Percentiles rank a stretch among this genome's conserved stretches.
These are phyloP conservation scores for Botrytis deweyae DNA, from an alignment of 2,329 filamentous ascomycete genomes.

Conservation along the genomic window DNA sequence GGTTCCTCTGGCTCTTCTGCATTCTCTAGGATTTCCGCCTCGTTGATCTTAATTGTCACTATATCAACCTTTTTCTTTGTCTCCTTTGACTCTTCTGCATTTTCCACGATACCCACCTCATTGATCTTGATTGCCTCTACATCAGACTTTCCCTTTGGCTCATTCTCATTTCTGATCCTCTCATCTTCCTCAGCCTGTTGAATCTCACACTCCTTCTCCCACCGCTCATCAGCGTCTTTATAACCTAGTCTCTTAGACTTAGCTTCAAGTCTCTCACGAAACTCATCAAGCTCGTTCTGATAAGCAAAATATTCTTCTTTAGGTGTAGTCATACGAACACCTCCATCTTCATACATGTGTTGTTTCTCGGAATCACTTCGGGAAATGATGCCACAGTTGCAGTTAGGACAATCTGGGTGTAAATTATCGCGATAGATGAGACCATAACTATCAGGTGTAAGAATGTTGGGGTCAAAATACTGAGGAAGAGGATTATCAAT, in stretches of 20 bases:
- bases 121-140: too few species aligned
- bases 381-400: background rate
- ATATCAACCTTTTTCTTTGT: too few species aligned
- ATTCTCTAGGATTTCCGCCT: too few species aligned
- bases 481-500: background rate
- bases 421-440: background rate
- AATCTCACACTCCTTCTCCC: slow-evolving; percentile 3
- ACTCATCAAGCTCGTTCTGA: background rate
- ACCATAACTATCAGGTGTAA: background rate
- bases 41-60: too few species aligned
- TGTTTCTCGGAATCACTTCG: background rate
- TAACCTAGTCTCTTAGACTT: background rate
- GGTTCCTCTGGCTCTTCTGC: background rate
- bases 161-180: background rate
- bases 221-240: background rate
- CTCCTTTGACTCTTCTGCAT: background rate
- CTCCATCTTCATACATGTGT: background rate
- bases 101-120: too few species aligned
- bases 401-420: background rate
- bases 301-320: background rate
- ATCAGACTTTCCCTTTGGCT: too few species aligned
- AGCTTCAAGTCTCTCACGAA: background rate
- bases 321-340: background rate
- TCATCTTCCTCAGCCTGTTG: background rate
- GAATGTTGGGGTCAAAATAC: background rate